A percentile compares a stretch with the other conserved stretches of the same genome.
phyloP scores from a whole-genome alignment of 2,329 filamentous ascomycete genomes.

The Daldinia sp. region DNA sequence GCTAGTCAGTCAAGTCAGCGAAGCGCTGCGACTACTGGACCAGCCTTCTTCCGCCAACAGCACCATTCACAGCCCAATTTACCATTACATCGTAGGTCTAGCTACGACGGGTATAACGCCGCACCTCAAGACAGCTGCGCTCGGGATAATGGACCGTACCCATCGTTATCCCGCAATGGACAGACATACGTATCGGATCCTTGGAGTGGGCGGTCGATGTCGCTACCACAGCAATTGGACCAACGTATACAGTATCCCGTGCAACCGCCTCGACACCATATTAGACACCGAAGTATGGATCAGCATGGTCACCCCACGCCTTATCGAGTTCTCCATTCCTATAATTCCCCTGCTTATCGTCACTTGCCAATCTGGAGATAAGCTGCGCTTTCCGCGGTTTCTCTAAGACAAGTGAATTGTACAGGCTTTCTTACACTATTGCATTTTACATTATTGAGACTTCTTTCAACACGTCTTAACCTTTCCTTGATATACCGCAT shows the following conservation, averaged over 20 bases:
- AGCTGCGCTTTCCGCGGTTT: constrained; percentile 9
- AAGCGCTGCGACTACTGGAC: constrained; percentile 29
- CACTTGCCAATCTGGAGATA: constrained; percentile 65
- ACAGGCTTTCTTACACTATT: not conserved
- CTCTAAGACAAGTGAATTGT: not conserved
- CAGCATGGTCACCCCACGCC: constrained; percentile 48
- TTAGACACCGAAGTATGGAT: constrained; percentile 51
- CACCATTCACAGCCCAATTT: constrained; percentile 15
- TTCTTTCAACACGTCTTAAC: not conserved
- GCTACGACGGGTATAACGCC: constrained; percentile 40
- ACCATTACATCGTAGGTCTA: constrained; percentile 39
- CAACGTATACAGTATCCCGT: constrained; percentile 47
- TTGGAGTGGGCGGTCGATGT: constrained; percentile 39
- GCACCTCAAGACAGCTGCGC: constrained; percentile 23
- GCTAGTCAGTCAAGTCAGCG: constrained; percentile 42
- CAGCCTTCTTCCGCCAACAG: constrained; percentile 27
- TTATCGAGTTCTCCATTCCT: constrained; percentile 65
- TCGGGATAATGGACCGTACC: constrained; percentile 40
- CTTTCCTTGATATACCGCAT: constrained; percentile 35
- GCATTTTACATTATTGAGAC: not conserved
- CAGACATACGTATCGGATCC: constrained; percentile 38
- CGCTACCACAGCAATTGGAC: constrained; percentile 35
- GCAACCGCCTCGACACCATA: constrained; percentile 49
- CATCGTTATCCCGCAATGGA: constrained; percentile 37
- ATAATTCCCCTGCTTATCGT: constrained; percentile 65